Evolutionary conservation across 2,329 filamentous ascomycete genomes (phyloP).

Genomic region (Fusarium buharicum): DNA sequence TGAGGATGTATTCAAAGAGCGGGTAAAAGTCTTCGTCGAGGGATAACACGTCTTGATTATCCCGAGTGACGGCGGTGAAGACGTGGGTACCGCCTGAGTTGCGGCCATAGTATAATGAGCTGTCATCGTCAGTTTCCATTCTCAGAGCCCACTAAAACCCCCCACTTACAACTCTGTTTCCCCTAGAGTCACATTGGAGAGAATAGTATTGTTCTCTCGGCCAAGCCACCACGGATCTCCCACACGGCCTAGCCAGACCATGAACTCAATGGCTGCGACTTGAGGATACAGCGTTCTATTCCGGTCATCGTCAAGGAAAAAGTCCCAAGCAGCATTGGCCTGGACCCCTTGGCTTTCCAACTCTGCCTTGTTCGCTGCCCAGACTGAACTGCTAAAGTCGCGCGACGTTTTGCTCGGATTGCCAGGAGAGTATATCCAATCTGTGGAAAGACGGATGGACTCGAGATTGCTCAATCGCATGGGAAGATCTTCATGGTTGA

Average conservation of each 20-base stretch:
- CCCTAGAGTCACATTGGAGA: constrained; percentile 38
- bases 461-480: constrained; percentile 35
- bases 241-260: constrained; percentile 42
- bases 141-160: rapidly evolving
- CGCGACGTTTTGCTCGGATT: constrained; percentile 11
- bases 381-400: constrained; percentile 21
- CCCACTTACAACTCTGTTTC: constrained; percentile 39
- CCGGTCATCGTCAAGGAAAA: constrained; percentile 42
- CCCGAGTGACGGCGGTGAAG: constrained; percentile 35
- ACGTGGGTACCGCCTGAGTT: constrained; percentile 42
- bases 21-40: constrained; percentile 43
- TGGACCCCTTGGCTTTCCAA: constrained; percentile 13
- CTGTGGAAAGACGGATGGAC: constrained; percentile 36
- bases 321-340: constrained; percentile 44
- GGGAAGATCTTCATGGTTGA: constrained; percentile 32
- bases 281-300: constrained; percentile 40
- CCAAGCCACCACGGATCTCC: constrained; percentile 46
- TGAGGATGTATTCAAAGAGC: constrained; percentile 39
- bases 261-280: constrained; percentile 38
- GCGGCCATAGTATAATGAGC: constrained; percentile 40
- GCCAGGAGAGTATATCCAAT: constrained; percentile 41
- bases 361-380: constrained; percentile 32
- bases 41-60: constrained; percentile 35
- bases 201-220: constrained; percentile 26
- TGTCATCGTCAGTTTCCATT: background rate